Evolutionary conservation across 163 green algal genomes (phyloP), one percentile per base, ranked within the genome.

Genomic region (Chlamydomonas reinhardtii): DNA sequence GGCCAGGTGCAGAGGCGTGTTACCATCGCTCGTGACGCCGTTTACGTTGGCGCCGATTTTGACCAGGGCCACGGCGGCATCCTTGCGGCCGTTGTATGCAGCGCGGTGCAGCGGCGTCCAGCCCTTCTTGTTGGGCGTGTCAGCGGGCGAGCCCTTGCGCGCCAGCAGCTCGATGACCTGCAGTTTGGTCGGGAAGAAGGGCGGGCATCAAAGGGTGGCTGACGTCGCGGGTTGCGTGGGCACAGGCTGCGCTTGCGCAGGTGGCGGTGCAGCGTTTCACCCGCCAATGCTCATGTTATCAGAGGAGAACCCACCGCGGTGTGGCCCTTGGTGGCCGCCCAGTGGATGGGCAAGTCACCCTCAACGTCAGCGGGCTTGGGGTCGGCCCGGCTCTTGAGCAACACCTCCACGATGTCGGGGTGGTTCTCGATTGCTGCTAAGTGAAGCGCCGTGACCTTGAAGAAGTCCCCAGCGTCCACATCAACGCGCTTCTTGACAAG

Each of bases 81-180:
- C 76, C 81, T 90, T 92, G 69, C 90, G 86, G 14, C 88, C 88
- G 54, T 90, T 93, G 82, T 92, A 92, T 34, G 88, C 91, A 29
- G 92, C 88, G 32, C 86, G 83, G 82, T 95, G 92, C 68, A 96
- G 86, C 19, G 93, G 89, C 5, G 93, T 95, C 91, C 92, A 96
- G 61, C 89, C 88, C 43, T 76, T 43, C 43, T 81, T 88, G 84
- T 96, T 95, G 17, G 69, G n/a, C 19, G 71, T 56, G 48, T 95
- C 92, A 4, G 93, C 76, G 19, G 88, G 62, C 17, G 85, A 82
- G 24, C 85, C 83, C 59, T 91, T 82, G 31, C 88, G 85, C n/a
- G 92, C 37, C 48, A 95, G 85, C 62, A 94, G 76, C 80, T 93
- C 86, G 12, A 94, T 88, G 37, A 92, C 83, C 91, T 94, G 59